A percentile compares a stretch with the other conserved stretches of the same genome.
Conservation (phyloP, 2,329 filamentous ascomycete genomes). For the Sclerotiophoma versabilis region DNA sequence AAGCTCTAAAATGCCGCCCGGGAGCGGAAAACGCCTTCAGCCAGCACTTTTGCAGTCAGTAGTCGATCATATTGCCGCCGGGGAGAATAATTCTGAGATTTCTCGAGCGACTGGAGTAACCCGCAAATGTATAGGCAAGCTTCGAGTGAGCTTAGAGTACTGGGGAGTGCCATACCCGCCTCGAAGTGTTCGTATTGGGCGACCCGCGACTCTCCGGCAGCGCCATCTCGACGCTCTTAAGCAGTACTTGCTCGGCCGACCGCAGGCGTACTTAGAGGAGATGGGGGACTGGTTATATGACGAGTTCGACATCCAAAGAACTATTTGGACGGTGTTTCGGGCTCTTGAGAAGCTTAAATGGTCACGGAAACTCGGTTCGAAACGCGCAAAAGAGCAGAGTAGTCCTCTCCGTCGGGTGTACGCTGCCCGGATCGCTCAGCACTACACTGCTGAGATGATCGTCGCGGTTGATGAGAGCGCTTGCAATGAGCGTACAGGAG, state of each 20-base stretch:
- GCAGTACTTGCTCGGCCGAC: neutral
- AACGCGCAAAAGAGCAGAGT: neutral
- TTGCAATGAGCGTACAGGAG: neutral
- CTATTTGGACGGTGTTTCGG: neutral
- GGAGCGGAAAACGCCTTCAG: neutral
- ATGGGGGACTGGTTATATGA: neutral
- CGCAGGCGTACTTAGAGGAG: neutral
- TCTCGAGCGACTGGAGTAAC: neutral
- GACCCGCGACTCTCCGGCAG: neutral
- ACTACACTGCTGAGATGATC: neutral
- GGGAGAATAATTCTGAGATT: neutral
- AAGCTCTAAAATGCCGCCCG: neutral
- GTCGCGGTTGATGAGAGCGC: neutral
- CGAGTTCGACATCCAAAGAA: neutral
- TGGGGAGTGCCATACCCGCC: neutral
- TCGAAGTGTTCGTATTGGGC: neutral
- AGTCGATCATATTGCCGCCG: neutral
- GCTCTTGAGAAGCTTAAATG: neutral
- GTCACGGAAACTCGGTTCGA: neutral
- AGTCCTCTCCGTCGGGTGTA: neutral
- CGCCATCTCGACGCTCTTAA: neutral
- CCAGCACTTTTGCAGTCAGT: neutral
- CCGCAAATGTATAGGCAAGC: neutral
- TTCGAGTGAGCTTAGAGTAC: slow-evolving; percentile 7
- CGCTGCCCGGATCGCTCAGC: neutral